A percentile compares a stretch with the other conserved stretches of the same genome.
These are phyloP conservation scores for Phytophthora pinifolia DNA, from an alignment of 352 stramenopile genomes.

Conservation along the genomic window DNA sequence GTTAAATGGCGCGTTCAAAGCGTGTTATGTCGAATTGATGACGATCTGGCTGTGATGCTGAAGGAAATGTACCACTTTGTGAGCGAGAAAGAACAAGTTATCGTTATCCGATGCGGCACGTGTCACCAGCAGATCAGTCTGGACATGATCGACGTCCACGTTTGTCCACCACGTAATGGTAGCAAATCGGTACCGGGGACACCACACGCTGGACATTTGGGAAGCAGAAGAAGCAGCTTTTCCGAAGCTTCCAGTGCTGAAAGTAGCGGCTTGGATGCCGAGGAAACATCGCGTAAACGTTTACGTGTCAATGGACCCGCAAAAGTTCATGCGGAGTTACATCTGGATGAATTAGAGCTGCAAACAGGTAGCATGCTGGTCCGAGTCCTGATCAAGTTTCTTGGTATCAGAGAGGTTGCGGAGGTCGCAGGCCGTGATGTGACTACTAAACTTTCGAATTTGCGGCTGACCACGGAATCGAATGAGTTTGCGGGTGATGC, in stretches of 20 bases:
- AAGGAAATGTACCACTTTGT: slow-evolving; percentile 55
- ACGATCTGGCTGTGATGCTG: slow-evolving; percentile 46
- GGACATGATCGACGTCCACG: slow-evolving; percentile 54
- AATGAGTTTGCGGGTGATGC: slow-evolving; percentile 62
- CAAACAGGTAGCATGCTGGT: slow-evolving; percentile 41
- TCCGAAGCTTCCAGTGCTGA: slow-evolving; percentile 18
- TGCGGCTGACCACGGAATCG: slow-evolving; percentile 61
- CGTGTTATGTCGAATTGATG: slow-evolving; percentile 42
- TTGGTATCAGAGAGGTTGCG: slow-evolving; percentile 11
- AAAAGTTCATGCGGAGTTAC: slow-evolving; percentile 42
- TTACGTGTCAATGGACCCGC: not conserved
- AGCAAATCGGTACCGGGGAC: slow-evolving; percentile 18
- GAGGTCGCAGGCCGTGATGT: slow-evolving; percentile 23
- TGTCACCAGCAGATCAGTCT: slow-evolving; percentile 62
- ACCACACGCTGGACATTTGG: slow-evolving; percentile 5
- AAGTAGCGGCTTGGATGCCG: slow-evolving; percentile 3
- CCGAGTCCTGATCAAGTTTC: slow-evolving; percentile 35
- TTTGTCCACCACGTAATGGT: slow-evolving; percentile 34
- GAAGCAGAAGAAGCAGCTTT: slow-evolving; percentile 24
- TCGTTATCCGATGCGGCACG: slow-evolving; percentile 57
- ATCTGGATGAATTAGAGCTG: slow-evolving; percentile 56
- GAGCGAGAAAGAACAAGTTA: slow-evolving; percentile 53
- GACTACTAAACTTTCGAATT: slow-evolving; percentile 30
- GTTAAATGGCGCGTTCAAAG: slow-evolving; percentile 58
- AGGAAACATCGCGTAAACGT: not conserved